These are phyloP conservation scores for Trichosporon sp. DNA, from an alignment of 1,284 basidiomycete species.

Conservation along the genomic window DNA sequence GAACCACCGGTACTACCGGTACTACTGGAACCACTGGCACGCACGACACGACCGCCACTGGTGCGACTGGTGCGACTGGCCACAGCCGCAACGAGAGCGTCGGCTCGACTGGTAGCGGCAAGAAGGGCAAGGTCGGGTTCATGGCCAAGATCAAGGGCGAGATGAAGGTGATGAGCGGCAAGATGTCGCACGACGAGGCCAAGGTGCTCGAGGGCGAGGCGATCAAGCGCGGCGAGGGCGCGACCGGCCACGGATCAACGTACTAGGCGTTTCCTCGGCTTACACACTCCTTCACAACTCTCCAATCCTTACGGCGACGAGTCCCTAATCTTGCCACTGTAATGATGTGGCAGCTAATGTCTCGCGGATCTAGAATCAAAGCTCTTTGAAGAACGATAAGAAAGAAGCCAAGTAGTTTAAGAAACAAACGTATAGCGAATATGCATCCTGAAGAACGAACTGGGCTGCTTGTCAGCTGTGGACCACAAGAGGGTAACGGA, in stretches of 20 bases:
- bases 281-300: neutral
- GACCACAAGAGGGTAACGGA: too few species aligned
- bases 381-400: neutral
- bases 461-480: neutral
- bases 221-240: conserved; percentile 18
- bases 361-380: neutral
- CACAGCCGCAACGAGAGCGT: conserved; percentile 24
- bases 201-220: conserved; percentile 34
- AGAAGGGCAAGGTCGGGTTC: conserved; percentile 42
- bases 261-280: neutral
- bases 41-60: neutral
- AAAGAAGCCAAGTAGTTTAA: neutral
- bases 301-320: too few species aligned
- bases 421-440: neutral
- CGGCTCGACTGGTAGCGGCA: conserved; percentile 22
- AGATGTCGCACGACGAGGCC: conserved; percentile 36
- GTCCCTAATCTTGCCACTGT: too few species aligned
- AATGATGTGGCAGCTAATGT: neutral
- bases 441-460: conserved; percentile 9
- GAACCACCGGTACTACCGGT: conserved; percentile 22
- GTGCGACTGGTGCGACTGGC: neutral
- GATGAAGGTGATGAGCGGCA: conserved; percentile 43
- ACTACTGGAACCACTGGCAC: too few species aligned
- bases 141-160: conserved; percentile 52
- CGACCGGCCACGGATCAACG: conserved; percentile 14